Conservation (phyloP, 2,329 filamentous ascomycete genomes). For the Diaporthe nobilis region DNA sequence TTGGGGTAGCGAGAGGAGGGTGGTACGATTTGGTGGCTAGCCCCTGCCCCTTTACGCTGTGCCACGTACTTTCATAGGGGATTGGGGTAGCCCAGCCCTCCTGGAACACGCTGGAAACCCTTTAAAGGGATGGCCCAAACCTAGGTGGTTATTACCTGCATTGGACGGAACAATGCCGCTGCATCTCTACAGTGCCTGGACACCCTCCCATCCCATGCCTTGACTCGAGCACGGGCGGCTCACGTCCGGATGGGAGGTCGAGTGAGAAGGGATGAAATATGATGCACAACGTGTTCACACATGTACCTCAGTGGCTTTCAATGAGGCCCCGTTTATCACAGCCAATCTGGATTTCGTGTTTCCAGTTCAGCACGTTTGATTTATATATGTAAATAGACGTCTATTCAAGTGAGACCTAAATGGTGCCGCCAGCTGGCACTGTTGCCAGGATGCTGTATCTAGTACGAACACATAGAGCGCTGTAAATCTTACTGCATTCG, state of each 20-base stretch:
- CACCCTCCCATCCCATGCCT: slow-evolving; percentile 1
- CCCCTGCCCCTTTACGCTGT: slow-evolving; percentile 9
- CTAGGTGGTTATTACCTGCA: slow-evolving; percentile 1
- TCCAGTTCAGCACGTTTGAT: background rate
- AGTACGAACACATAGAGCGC: background rate
- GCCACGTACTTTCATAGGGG: background rate
- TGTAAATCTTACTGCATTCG: background rate
- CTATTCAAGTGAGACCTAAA: background rate
- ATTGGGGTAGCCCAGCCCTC: background rate
- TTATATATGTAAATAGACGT: background rate
- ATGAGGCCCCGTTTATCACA: background rate
- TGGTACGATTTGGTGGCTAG: slow-evolving; percentile 17
- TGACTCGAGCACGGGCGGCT: slow-evolving; percentile 1
- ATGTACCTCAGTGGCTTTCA: background rate
- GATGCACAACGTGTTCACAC: background rate
- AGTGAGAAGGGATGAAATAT: background rate
- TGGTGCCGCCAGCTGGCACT: slow-evolving; percentile 8
- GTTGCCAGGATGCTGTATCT: slow-evolving; percentile 1
- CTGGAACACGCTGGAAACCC: slow-evolving; percentile 19
- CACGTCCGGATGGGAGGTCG: background rate
- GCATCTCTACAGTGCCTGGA: background rate
- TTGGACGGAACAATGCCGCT: slow-evolving; percentile 5
- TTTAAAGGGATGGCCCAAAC: background rate
- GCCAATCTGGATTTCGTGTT: too few relatives aligned
- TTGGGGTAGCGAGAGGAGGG: slow-evolving; percentile 28